Evolutionary conservation across 768 basidiomycete species (phyloP), one percentile per base, ranked within the genome.

Genomic region (Sporobolomyces roseus): DNA sequence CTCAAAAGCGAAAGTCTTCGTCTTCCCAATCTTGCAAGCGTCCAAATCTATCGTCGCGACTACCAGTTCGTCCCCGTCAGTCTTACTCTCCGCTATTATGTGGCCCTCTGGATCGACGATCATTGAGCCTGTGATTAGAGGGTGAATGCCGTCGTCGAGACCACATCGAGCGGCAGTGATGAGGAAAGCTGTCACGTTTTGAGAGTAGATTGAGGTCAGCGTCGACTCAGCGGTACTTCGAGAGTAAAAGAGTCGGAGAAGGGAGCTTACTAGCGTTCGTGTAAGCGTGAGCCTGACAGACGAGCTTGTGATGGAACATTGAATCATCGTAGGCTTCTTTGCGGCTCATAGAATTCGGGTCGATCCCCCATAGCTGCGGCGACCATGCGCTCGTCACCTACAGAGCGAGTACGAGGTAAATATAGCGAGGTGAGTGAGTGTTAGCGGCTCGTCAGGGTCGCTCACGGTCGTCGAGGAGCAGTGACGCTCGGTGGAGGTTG

Each of bases 241-340:
- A n/a, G 38, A 41, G 38, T 9, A 17, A 41, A 41, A 17, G 17
- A 41, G 17, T 41, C n/a, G n/a, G n/a, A n/a, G n/a, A 41, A 9
- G 38, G 14, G 36, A 36, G 36, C 76, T 55, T 41, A 76, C 77
- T 76, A 12, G 78, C 75, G 51, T 78, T 77, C 41, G 77, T 77
- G 61, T 78, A 78, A 29, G 77, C 77, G 52, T 77, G 63, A 2
- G 75, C 70, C 45, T 78, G 78, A 32, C 77, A 74, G 23, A 78
- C 75, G 25, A 78, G 72, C 70, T 77, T 78, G 70, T 78, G 78
- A 56, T 78, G 78, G 62, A 78, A 78, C 75, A 78, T 78, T 21
- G 76, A 77, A 46, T 77, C 77, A 33, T 59, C 61, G 52, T 76
- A 76, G 9, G 74, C 77, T 55, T 75, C 74, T 55, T 76, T 75